Conservation (phyloP, 2,329 filamentous ascomycete species). For the Mycosphaerelloides madeirae region DNA sequence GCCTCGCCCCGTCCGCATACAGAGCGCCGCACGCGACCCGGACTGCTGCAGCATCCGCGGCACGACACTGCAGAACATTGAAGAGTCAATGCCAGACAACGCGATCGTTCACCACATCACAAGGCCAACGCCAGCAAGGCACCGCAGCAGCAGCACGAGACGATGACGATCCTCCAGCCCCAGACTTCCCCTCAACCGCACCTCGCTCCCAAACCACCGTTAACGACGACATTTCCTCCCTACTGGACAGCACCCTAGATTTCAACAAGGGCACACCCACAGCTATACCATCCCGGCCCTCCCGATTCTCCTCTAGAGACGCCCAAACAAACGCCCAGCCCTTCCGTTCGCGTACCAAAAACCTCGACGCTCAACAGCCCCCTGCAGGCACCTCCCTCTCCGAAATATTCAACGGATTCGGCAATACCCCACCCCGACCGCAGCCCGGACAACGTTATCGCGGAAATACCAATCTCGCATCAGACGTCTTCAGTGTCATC, state of each 20-base stretch:
- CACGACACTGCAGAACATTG: conserved; percentile 9
- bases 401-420: no score
- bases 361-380: conserved; percentile 6
- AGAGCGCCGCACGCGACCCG: conserved; percentile 6
- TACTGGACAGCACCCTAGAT: conserved; percentile 30
- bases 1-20: conserved; percentile 18
- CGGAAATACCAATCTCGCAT: neutral
- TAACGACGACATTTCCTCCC: conserved; percentile 19
- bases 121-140: conserved; percentile 9
- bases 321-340: conserved; percentile 22
- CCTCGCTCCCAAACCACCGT: conserved; percentile 15
- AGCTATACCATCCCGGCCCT: conserved; percentile 21
- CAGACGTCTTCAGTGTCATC: no score
- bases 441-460: no score
- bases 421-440: no score
- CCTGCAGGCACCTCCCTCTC: conserved; percentile 11
- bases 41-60: conserved; percentile 9
- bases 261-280: conserved; percentile 25
- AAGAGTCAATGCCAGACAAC: conserved; percentile 11
- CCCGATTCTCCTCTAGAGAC: conserved; percentile 23
- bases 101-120: conserved; percentile 21
- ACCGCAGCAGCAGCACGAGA: neutral
- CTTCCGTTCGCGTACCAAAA: conserved; percentile 5
- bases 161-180: conserved; percentile 1
- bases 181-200: conserved; percentile 8